Percentiles rank a stretch among this genome's conserved stretches.
phyloP scores from a whole-genome alignment of 331 rosid species.

The Erythrophleum ivorense region DNA sequence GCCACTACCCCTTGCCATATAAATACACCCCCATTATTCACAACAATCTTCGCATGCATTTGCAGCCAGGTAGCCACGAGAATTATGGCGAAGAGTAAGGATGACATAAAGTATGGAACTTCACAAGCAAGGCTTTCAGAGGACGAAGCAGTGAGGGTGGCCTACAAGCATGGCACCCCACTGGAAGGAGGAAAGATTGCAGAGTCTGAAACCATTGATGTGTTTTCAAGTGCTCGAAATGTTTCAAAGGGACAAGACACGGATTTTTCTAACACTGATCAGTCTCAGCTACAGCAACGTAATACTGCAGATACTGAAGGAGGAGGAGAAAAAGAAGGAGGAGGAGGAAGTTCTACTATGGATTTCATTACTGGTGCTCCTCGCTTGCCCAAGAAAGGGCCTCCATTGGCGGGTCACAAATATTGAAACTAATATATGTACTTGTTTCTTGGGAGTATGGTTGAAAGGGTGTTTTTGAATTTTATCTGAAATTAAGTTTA shows the following conservation, averaged over 20 bases:
- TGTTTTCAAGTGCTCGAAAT: conserved; percentile 49
- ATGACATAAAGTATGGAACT: conserved; percentile 55
- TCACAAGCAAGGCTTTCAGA: conserved; percentile 58
- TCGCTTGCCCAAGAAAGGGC: conserved; percentile 32
- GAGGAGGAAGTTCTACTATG: not conserved
- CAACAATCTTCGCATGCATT: not conserved
- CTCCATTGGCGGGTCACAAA: conserved; percentile 41
- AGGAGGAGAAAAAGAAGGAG: conserved; percentile 10
- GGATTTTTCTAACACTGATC: conserved; percentile 24
- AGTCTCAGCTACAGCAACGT: conserved; percentile 41
- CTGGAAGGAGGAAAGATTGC: conserved; percentile 77
- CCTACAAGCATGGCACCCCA: conserved; percentile 62
- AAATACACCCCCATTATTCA: conserved; percentile 5
- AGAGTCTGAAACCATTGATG: conserved; percentile 58
- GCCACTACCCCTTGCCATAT: not conserved
- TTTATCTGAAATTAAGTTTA: not conserved
- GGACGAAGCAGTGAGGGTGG: conserved; percentile 61
- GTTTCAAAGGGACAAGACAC: conserved; percentile 24
- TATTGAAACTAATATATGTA: conserved; percentile 2
- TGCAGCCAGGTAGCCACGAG: not conserved
- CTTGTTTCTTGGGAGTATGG: not conserved
- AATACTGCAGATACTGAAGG: not conserved
- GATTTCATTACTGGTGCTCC: conserved; percentile 49
- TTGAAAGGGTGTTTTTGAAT: not conserved
- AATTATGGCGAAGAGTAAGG: conserved; percentile 60